Percentiles rank a stretch among this genome's conserved stretches.
Conservation (phyloP, 306 rosid species). For the Datisca glomerata region DNA sequence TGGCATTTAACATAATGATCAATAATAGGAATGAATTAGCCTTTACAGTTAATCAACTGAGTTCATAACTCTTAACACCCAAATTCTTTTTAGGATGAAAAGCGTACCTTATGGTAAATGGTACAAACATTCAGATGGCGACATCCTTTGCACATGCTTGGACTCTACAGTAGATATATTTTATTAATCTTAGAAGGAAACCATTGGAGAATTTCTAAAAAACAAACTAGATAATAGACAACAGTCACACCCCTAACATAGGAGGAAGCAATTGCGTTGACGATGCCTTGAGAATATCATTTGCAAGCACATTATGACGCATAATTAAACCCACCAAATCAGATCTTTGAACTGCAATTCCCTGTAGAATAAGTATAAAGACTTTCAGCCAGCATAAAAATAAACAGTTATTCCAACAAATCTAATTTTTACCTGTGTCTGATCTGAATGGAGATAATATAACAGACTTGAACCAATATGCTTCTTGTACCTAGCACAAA, state of each 20-base stretch:
- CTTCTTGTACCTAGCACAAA: no score
- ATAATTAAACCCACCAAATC: constrained; percentile 78
- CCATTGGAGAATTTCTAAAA: constrained; percentile 7
- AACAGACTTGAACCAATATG: no score
- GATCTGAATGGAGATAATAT: no score
- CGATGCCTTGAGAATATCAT: constrained; percentile 63
- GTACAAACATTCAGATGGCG: constrained; percentile 84
- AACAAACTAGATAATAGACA: constrained; percentile 14
- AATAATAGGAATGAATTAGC: no score
- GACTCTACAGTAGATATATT: constrained; percentile 39
- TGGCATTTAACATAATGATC: no score
- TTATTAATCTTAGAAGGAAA: constrained; percentile 9
- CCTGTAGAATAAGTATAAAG: no score
- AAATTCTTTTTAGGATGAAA: constrained; percentile 77
- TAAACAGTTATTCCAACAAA: no score
- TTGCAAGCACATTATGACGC: constrained; percentile 85
- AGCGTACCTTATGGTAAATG: no score
- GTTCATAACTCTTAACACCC: no score
- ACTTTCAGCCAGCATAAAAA: no score
- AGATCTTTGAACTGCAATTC: constrained; percentile 68
- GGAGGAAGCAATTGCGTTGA: constrained; percentile 63
- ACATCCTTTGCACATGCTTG: constrained; percentile 64
- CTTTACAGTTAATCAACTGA: no score
- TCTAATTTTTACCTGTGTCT: no score
- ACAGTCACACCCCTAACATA: constrained; percentile 44